Base-by-base conservation (phyloP, 306 rosid species). In the Carpinus fangiana region DNA sequence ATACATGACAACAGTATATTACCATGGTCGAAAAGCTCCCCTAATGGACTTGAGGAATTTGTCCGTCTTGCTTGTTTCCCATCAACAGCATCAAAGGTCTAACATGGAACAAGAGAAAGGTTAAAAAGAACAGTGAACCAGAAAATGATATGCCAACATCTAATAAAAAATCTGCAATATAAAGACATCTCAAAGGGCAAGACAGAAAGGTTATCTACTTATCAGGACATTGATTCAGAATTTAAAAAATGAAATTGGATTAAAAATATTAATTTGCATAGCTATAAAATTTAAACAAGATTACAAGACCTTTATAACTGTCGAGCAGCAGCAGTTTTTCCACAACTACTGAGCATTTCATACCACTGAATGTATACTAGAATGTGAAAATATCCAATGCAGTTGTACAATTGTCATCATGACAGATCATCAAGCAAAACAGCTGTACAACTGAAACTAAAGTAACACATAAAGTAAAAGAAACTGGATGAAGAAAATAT, bases 61-160 rank as follows among this genome's bases (percentile, higher is more conserved):
- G 99, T 96, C 60, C 98, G 89, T 72, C 99, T 84, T 60, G 99
- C 98, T 96, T 96, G 99, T 86, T 96, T 96, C 78, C 98, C 99
- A 82, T 96, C 99, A 84, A 93, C 98, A 73, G 97, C 98, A 83
- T 96, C 99, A 89, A 96, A 93, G 73, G 99, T 91, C 98, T 96
- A 76, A 73, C 70, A 84, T 53, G 50, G 6, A 78, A 59, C 54
- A 21, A 73, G 23, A 73, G 62, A 72, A 61, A 68, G 57, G 53
- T 68, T 48, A 78, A 78, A 79, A 54, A 74, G 61, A 50, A 41
- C 68, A 26, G 59, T 36, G 21, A 21, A 48, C 53, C 26, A 46
- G 28, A 8, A 41, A 59, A 12, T 6, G 10, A 17, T 16, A 52
- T 4, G 51, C 43, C 61, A 55, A 52, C 73, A 73, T 21, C 36